Evolutionary conservation across 352 stramenopile species (phyloP), one percentile per base, ranked within the genome.

Genomic region (Phytophthora sp.): DNA sequence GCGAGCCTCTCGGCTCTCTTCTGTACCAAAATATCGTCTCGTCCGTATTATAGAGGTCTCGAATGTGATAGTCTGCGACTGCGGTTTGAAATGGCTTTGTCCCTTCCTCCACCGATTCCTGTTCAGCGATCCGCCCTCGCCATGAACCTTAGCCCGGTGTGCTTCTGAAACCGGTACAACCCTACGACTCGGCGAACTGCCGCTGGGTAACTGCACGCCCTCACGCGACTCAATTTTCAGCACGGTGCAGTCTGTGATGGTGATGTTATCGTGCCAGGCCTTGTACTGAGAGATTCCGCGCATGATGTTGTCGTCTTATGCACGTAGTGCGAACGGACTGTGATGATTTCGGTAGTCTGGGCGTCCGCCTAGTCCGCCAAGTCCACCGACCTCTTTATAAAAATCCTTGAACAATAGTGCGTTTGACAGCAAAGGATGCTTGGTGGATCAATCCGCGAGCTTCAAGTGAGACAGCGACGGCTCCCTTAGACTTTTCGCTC

Each of bases 1-100:
- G 57, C 61, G 5, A 67, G 29, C 2, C 61, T 29, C 9, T 42
- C 35, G 53, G 35, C 20, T 63, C 45, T 47, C 54, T n/a, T 0
- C 55, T 57, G 41, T 57, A 64, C n/a, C 56, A 65, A 16, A 69
- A 50, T 1, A 38, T 45, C 1, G 30, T 65, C 30, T 69, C 52
- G 24, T 73, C 53, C 65, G 69, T 65, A 42, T 65, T 63, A 20
- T 59, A 66, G 2, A 71, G 21, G 27, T 72, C 27, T 1, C n/a
- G n/a, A 9, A 27, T 35, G 7, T 33, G 18, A 30, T 62, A 61
- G 0, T 23, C 9, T 1, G 41, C 9, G 1, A 62, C 29, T 13
- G 58, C 12, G 27, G 18, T 26, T 20, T 31, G 12, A 3, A 66
- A 16, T 33, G 16, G 8, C 30, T 55, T 38, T 0, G 11, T 11